Percentiles rank a stretch among this genome's conserved stretches.
Evolutionary conservation across 164 flowering plant species (phyloP).

Genomic region (Vitis amurensis): DNA sequence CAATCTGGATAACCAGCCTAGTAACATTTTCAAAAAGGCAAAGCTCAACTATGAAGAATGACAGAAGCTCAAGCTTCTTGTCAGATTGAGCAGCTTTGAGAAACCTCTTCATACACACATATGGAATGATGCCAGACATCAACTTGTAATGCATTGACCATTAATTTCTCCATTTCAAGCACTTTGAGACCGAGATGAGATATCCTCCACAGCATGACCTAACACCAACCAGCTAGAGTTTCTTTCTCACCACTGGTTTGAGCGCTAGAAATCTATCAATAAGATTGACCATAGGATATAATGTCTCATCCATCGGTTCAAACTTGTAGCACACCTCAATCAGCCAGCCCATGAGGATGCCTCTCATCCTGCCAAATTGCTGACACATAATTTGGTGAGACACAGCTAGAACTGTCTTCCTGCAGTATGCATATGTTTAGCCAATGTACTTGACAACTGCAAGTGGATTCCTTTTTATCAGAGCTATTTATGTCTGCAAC

Average conservation of each 20-base stretch:
- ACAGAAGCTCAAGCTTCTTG: slow-evolving; percentile 74
- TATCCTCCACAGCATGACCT: slow-evolving; percentile 84
- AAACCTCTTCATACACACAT: slow-evolving; percentile 77
- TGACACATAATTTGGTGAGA: slow-evolving; percentile 62
- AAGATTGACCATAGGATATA: slow-evolving; percentile 71
- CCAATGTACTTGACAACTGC: slow-evolving; percentile 86
- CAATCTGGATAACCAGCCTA: too few species aligned
- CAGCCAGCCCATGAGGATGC: slow-evolving; percentile 87
- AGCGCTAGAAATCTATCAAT: slow-evolving; percentile 74
- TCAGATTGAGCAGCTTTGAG: slow-evolving; percentile 81
- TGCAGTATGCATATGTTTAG: slow-evolving; percentile 61
- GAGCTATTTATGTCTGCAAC: slow-evolving; percentile 60
- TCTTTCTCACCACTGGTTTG: slow-evolving; percentile 63
- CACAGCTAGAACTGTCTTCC: slow-evolving; percentile 50
- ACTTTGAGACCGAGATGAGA: slow-evolving; percentile 81
- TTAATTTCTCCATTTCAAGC: slow-evolving; percentile 62
- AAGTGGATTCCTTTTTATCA: slow-evolving; percentile 58
- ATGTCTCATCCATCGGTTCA: slow-evolving; percentile 81
- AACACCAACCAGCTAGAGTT: slow-evolving; percentile 86
- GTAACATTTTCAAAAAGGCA: slow-evolving; percentile 54
- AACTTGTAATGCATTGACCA: too few species aligned
- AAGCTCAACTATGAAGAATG: slow-evolving; percentile 78
- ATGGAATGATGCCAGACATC: slow-evolving; percentile 73
- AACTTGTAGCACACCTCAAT: slow-evolving; percentile 97
- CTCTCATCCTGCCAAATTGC: slow-evolving; percentile 80